Evolutionary conservation across 495 filamentous ascomycete species (phyloP), one percentile per base, ranked within the genome.

Genomic region (Polyplosphaeria fusca): DNA sequence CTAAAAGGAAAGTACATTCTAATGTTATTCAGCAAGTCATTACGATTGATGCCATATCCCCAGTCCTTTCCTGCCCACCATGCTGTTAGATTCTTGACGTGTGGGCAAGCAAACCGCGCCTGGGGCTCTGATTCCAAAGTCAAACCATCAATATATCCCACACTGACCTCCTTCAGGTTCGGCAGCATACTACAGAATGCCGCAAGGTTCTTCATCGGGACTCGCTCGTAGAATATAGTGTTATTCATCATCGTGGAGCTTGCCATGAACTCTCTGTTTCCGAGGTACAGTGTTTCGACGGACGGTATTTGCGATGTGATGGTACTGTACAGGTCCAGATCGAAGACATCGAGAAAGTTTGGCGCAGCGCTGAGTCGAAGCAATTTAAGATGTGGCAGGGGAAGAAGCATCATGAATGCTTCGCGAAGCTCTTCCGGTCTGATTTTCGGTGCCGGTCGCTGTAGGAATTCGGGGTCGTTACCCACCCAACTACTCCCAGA

Each of bases 351-450:
- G 9, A 47, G 43, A 9, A 47, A 47, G 23, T 47, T 47, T 11
- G 43, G 43, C 19, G 23, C 43, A 9, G 26, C 43, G 43, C 43
- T 47, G 43, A 47, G 11, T 23, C 43, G 43, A 4, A 47, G 18
- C 9, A 27, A 9, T 18, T 47, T 47, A 4, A 47, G 43, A 9
- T 47, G 5, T 4, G 16, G 16, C 18, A 47, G 22, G 9, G 43
- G 43, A 13, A 47, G 43, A 23, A 47, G 13, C 43, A 47, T 26
- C 18, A 9, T 47, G 19, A 47, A 23, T 9, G 19, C 23, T 24
- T 47, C 19, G 11, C 43, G 18, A 9, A 47, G 43, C 43, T 27
- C 43, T 18, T 9, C 43, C 11, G 43, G 23, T 23, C 5, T 9
- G 11, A 47, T 24, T 9, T 9, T 4, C 5, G 43, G 43, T 4